phyloP scores from a whole-genome alignment of 495 filamentous ascomycete genomes.

The Talaromyces thailandensis region DNA sequence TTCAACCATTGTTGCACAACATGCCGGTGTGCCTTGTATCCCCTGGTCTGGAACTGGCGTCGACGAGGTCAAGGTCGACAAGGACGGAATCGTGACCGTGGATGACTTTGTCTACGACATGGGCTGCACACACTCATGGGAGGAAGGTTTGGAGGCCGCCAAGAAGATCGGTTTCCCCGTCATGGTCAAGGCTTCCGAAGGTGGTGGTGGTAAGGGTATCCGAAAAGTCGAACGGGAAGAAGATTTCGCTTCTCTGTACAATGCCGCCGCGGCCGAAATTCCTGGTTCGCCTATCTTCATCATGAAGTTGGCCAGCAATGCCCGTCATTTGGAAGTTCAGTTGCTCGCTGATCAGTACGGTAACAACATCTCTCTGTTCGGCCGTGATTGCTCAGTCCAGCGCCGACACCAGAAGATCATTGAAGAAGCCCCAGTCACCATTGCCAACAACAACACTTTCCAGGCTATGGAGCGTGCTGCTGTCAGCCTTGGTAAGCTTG shows the following conservation, averaged over 20 bases:
- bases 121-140: constrained; percentile 78
- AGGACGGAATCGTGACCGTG: constrained; percentile 85
- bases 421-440: constrained; percentile 95
- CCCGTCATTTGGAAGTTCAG: constrained; percentile 95
- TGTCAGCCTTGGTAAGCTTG: constrained; percentile 83
- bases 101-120: constrained; percentile 77
- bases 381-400: constrained; percentile 98
- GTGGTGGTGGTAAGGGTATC: constrained; percentile 98
- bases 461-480: constrained; percentile 94
- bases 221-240: constrained; percentile 87
- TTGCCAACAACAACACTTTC: constrained; percentile 84
- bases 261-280: constrained; percentile 93
- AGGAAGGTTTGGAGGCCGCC: constrained; percentile 84
- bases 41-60: constrained; percentile 97
- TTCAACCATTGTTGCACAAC: constrained; percentile 97
- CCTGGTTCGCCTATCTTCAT: constrained; percentile 99
- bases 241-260: constrained; percentile 76
- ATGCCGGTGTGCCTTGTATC: constrained; percentile 94
- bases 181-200: constrained; percentile 99
- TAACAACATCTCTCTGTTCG: constrained; percentile 98
- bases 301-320: constrained; percentile 98
- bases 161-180: constrained; percentile 92
- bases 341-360: constrained; percentile 97
- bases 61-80: constrained; percentile 66
- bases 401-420: constrained; percentile 99